Conservation (phyloP, 306 rosid genomes). For the Sicyos baderoa region DNA sequence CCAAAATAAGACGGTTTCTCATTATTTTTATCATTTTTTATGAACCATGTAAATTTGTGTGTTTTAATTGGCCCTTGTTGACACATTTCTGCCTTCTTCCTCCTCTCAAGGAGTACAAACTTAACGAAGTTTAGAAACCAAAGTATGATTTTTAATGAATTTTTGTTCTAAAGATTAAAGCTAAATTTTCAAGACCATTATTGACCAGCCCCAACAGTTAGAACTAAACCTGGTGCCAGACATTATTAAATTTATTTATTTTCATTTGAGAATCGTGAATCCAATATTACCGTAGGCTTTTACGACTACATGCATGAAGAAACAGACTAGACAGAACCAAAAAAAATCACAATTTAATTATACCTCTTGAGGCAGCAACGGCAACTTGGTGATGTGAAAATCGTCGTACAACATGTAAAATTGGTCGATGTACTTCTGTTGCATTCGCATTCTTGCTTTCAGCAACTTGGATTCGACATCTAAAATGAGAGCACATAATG, state of each 20-base stretch:
- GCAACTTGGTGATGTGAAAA: constrained; percentile 83
- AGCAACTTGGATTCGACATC: constrained; percentile 83
- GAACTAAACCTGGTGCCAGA: neutral
- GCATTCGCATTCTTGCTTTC: constrained; percentile 97
- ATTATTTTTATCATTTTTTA: too few relatives aligned
- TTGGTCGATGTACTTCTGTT: constrained; percentile 82
- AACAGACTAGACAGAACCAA: neutral
- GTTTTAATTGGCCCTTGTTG: too few relatives aligned
- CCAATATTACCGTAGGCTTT: neutral
- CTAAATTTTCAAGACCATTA: neutral
- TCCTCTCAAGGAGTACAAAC: too few relatives aligned
- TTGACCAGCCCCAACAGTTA: neutral
- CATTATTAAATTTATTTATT: neutral
- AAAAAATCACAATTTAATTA: neutral
- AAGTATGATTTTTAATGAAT: neutral
- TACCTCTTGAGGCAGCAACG: constrained; percentile 95
- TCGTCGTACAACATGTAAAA: constrained; percentile 96
- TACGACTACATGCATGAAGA: neutral
- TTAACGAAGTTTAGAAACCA: neutral
- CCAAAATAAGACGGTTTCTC: too few relatives aligned
- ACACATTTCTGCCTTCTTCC: too few relatives aligned
- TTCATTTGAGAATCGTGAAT: neutral
- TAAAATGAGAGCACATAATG: constrained; percentile 24
- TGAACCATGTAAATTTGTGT: too few relatives aligned
- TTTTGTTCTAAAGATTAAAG: neutral